phyloP scores from a whole-genome alignment of 108 stramenopile species.

The Pseudonitzschia multistriata region DNA sequence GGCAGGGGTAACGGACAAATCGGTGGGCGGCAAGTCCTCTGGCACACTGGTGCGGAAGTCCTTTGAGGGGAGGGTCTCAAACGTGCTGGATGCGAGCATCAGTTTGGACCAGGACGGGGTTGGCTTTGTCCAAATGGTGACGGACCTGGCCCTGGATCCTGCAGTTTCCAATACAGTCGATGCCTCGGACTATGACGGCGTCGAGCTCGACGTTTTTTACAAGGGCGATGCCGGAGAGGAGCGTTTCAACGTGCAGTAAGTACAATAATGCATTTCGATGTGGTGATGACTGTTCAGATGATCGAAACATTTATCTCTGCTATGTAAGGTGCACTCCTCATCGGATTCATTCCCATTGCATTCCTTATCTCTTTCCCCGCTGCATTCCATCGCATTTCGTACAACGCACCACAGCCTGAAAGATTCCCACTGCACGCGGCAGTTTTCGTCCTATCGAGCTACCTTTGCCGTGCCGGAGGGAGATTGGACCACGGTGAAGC shows the following conservation, averaged over 20 bases:
- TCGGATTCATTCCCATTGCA: background rate
- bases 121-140: conserved; percentile 85
- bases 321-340: background rate
- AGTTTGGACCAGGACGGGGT: conserved; percentile 60
- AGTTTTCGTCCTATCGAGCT: conserved; percentile 58
- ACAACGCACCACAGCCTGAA: conserved; percentile 40
- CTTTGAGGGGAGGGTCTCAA: conserved; percentile 30
- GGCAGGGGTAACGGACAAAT: conserved; percentile 62
- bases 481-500: conserved; percentile 54
- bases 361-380: background rate
- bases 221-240: conserved; percentile 35
- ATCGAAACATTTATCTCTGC: background rate
- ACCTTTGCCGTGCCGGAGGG: conserved; percentile 43
- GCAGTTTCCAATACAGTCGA: conserved; percentile 46
- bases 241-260: conserved; percentile 76
- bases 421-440: conserved; percentile 52
- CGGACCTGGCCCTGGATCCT: conserved; percentile 63
- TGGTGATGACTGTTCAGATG: background rate
- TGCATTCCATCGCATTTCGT: background rate
- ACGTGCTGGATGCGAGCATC: conserved; percentile 61
- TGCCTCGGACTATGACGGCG: conserved; percentile 62
- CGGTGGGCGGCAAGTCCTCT: conserved; percentile 63
- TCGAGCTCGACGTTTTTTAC: conserved; percentile 72
- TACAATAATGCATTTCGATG: conserved; percentile 1
- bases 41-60: conserved; percentile 37